Percentiles rank a stretch among this genome's conserved stretches.
Conservation (phyloP, 768 basidiomycete genomes). For the Pleurotus eryngii region DNA sequence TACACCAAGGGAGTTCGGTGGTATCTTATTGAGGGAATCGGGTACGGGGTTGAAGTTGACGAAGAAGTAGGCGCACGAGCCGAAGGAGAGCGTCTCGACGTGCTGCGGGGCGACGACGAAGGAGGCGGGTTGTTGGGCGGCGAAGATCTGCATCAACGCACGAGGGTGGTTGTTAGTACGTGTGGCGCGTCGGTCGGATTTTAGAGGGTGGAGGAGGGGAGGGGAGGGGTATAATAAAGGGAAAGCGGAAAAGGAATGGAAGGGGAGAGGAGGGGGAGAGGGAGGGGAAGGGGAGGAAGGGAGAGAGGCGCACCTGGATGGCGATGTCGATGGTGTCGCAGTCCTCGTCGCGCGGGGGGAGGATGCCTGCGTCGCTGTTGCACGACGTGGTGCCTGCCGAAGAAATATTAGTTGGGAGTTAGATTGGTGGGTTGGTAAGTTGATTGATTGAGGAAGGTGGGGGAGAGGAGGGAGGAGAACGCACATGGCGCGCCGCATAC, state of each 20-base stretch:
- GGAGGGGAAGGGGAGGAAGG: no score
- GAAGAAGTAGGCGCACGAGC: conserved; percentile 10
- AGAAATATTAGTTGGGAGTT: not conserved
- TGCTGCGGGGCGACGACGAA: conserved; percentile 6
- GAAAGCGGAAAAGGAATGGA: not conserved
- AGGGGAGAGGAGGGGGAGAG: not conserved
- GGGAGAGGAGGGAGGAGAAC: not conserved
- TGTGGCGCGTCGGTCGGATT: no score
- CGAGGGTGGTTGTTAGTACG: no score
- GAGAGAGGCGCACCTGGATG: not conserved
- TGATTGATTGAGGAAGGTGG: no score
- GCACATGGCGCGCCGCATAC: conserved; percentile 1
- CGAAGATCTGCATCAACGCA: not conserved
- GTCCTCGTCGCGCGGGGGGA: conserved; percentile 5
- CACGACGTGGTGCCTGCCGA: conserved; percentile 3
- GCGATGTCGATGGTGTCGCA: conserved; percentile 1
- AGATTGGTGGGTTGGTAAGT: not conserved
- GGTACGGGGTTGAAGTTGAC: not conserved
- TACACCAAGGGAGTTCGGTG: no score
- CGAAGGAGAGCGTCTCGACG: conserved; percentile 6
- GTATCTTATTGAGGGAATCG: no score
- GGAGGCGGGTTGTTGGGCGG: not conserved
- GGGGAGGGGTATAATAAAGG: not conserved
- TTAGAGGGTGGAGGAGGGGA: no score
- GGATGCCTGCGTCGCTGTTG: conserved; percentile 7